Evolutionary conservation across 208 protist genomes (phyloP).

Genomic region (Leishmania amazonensis): DNA sequence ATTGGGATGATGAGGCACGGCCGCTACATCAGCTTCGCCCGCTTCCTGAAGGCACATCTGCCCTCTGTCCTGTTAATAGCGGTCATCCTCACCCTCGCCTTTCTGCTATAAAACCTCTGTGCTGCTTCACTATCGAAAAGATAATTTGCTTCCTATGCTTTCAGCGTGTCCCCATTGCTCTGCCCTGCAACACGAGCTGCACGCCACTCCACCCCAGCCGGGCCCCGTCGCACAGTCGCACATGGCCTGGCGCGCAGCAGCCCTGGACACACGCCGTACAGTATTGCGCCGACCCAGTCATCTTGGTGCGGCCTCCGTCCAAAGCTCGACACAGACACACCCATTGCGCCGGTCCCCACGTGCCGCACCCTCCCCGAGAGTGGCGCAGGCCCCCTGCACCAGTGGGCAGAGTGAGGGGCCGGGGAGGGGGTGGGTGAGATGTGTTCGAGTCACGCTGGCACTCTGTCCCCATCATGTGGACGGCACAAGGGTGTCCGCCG

Average conservation of each 20-base stretch:
- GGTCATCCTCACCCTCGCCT: slow-evolving; percentile 11
- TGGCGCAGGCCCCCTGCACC: no score
- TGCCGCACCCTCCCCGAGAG: neutral
- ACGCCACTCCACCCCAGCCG: neutral
- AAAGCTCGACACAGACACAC: neutral
- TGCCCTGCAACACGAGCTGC: neutral
- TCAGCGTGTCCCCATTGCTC: neutral
- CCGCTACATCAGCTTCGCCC: slow-evolving; percentile 31
- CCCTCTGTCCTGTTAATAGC: slow-evolving; percentile 29
- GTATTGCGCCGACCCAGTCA: neutral
- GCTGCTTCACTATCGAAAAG: neutral
- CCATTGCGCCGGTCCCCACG: no score
- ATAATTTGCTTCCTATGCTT: no score
- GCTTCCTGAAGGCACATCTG: slow-evolving; percentile 43
- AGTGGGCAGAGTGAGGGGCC: no score
- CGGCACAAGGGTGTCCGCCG: no score
- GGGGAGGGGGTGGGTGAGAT: no score
- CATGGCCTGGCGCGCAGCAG: neutral
- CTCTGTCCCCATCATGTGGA: no score
- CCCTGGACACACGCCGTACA: neutral
- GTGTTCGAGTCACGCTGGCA: neutral
- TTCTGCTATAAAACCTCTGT: neutral
- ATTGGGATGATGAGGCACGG: slow-evolving; percentile 55
- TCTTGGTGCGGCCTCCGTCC: neutral
- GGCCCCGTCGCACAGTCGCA: neutral